Base-by-base conservation (phyloP, 176 grass and related monocot species). In the Bolboschoenus planiculmis region DNA sequence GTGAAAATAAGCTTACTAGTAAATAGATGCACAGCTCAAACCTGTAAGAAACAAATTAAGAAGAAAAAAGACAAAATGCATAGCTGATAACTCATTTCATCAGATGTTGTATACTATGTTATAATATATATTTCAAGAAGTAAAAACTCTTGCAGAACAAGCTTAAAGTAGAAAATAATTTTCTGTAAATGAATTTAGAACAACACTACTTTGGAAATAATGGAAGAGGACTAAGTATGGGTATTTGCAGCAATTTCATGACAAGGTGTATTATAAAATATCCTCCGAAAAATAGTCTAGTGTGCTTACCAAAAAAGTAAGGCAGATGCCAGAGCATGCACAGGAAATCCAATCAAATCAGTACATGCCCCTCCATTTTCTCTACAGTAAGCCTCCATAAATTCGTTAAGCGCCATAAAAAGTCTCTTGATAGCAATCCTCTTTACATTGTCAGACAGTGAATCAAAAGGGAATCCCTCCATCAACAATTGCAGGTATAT, bases 381-480 rank as follows among this genome's bases (percentile, higher is more conserved):
- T 63, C 85, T 89, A 68, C 80, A 87, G 60, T 85, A 88, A 62
- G 58, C 80, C 85, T 98, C 85, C 76, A 93, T 60, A 91, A 91
- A 91, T 81, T 58, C 73, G 85, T 80, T 73, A 90, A 98, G 87
- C 57, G 81, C 83, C 64, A 78, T 83, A 67, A 87, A 81, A 68
- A 98, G 63, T 71, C 92, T 88, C 74, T 75, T 90, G 43, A 91
- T 83, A 66, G 90, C 90, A 87, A 79, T 67, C 63, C 35, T 83
- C 83, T 87, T 92, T 59, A 77, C 63, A 60, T 84, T 83, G 86
- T 64, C 85, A 81, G 90, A 92, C 68, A 97, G 89, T 74, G 83
- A 92, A 65, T 88, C 89, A 60, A 94, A 90, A 89, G 92, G 90
- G 80, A 97, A 97, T 15, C 92, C 90, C 85, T 98, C 95, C 90